These are phyloP conservation scores for Suillus sp. DNA, from an alignment of 768 basidiomycete species.

Conservation along the genomic window DNA sequence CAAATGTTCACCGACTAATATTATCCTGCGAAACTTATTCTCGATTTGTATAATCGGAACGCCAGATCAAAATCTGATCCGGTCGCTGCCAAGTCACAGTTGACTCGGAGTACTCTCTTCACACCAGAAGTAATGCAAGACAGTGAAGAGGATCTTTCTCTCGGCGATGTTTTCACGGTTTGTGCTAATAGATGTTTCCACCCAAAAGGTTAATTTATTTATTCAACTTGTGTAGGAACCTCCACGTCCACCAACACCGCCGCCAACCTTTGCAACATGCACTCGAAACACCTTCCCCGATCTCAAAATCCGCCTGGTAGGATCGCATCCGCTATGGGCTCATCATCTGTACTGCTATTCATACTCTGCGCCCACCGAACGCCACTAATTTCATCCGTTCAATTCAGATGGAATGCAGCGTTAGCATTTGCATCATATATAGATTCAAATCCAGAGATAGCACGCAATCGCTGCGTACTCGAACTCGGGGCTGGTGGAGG, in stretches of 20 bases:
- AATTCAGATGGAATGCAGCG: slow-evolving; percentile 77
- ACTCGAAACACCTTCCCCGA: slow-evolving; percentile 34
- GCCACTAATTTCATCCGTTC: neutral
- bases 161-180: slow-evolving; percentile 56
- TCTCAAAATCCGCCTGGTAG: slow-evolving; percentile 70
- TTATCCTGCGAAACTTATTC: neutral
- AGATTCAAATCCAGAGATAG: slow-evolving; percentile 53
- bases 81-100: too few relatives aligned
- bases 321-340: slow-evolving; percentile 81
- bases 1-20: neutral
- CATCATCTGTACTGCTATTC: slow-evolving; percentile 59
- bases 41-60: neutral
- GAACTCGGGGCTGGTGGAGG: slow-evolving; percentile 96
- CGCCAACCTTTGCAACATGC: slow-evolving; percentile 57
- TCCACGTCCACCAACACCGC: slow-evolving; percentile 66
- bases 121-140: slow-evolving; percentile 14
- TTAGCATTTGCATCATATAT: slow-evolving; percentile 71
- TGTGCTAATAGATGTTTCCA: slow-evolving; percentile 20
- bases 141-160: slow-evolving; percentile 36
- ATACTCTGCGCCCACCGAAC: slow-evolving; percentile 14
- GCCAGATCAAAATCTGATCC: neutral
- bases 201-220: neutral
- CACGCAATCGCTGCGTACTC: slow-evolving; percentile 54
- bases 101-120: too few relatives aligned
- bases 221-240: slow-evolving; percentile 49